A percentile compares a stretch with the other conserved stretches of the same genome.
Evolutionary conservation across 169 alveolate genomes (phyloP).

Genomic region (Plasmodium coatneyi): DNA sequence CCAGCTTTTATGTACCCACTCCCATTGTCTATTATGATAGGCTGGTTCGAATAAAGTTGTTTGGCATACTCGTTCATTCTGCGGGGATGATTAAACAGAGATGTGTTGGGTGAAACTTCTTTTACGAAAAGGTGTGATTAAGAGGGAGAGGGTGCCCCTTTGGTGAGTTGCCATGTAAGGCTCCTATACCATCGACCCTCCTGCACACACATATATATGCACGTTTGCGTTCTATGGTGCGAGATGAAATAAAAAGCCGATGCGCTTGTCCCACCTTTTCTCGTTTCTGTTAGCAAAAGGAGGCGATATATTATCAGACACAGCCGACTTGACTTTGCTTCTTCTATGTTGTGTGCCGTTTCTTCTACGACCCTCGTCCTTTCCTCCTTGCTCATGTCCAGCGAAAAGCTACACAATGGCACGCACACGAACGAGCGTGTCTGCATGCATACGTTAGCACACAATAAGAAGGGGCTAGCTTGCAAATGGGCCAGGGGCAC

Average conservation of each 20-base stretch:
- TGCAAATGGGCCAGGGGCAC: neutral
- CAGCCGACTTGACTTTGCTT: neutral
- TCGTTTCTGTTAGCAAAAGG: neutral
- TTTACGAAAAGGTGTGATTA: neutral
- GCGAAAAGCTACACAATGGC: neutral
- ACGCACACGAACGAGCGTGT: neutral
- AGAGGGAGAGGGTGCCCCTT: neutral
- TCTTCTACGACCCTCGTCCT: neutral
- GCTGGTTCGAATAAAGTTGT: conserved; percentile 76
- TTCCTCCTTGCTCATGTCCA: neutral
- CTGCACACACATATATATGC: neutral
- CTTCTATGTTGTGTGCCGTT: neutral
- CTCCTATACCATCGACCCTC: neutral
- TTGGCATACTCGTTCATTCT: conserved; percentile 71
- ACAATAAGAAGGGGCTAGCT: neutral
- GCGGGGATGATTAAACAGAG: neutral
- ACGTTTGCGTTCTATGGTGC: neutral
- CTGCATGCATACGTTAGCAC: conserved; percentile 5
- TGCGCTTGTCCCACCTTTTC: neutral
- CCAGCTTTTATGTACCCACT: conserved; percentile 87
- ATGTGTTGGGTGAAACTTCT: neutral
- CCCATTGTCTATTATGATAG: conserved; percentile 83
- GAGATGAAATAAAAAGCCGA: neutral
- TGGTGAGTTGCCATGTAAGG: neutral
- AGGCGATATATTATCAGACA: neutral